A percentile compares a stretch with the other conserved stretches of the same genome.
These are phyloP conservation scores for Pouteria campechiana DNA, from an alignment of 179 eudicot genomes.

Conservation along the genomic window DNA sequence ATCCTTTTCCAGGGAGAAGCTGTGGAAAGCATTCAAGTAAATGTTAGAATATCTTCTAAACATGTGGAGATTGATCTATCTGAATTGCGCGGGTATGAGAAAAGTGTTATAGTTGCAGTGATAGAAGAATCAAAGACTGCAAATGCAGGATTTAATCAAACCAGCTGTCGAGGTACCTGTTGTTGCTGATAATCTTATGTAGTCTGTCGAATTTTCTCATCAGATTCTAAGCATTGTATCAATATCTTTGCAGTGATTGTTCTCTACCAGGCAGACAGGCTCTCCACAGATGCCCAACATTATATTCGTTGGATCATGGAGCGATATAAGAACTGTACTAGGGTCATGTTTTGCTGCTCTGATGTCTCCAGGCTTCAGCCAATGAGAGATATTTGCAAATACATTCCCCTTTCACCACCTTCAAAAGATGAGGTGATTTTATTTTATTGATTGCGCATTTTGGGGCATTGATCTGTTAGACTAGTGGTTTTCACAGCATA, in stretches of 20 bases:
- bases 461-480: too few species aligned
- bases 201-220: background rate
- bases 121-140: constrained; percentile 14
- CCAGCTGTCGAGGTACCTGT: constrained; percentile 17
- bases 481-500: too few species aligned
- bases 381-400: constrained; percentile 14
- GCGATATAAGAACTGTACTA: constrained; percentile 16
- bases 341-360: constrained; percentile 27
- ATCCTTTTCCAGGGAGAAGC: constrained; percentile 21
- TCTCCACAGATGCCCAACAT: constrained; percentile 19
- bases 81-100: constrained; percentile 30
- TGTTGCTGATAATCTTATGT: background rate
- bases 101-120: constrained; percentile 27
- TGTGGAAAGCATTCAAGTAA: constrained; percentile 15
- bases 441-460: background rate
- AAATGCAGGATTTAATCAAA: background rate
- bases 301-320: constrained; percentile 28
- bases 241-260: constrained; percentile 18
- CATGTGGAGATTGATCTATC: constrained; percentile 31
- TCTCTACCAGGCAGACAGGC: constrained; percentile 30
- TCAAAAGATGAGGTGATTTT: constrained; percentile 21
- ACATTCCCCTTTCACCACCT: constrained; percentile 21
- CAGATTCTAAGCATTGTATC: background rate
- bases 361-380: constrained; percentile 20
- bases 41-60: constrained; percentile 14